A percentile compares a stretch with the other conserved stretches of the same genome.
phyloP scores from a whole-genome alignment of 108 stramenopile genomes.

The Thalassiosira profunda region DNA sequence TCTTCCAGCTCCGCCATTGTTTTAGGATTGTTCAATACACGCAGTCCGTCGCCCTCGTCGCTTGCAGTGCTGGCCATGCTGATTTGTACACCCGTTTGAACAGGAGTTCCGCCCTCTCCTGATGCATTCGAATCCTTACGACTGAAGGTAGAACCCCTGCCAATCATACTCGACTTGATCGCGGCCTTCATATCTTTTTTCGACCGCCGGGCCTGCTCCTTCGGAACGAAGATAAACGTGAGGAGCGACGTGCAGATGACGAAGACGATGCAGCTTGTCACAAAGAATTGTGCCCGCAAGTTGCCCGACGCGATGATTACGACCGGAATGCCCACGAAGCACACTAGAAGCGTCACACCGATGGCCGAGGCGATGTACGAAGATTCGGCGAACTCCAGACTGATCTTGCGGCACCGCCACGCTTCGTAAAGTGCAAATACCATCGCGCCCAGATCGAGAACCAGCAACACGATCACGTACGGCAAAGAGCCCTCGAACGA shows the following conservation, averaged over 20 bases:
- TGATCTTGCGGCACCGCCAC: constrained; percentile 42
- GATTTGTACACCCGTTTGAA: neutral
- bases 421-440: constrained; percentile 42
- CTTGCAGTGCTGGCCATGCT: no score
- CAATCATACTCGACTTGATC: no score
- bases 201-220: neutral
- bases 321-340: constrained; percentile 20
- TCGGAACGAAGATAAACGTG: constrained; percentile 6
- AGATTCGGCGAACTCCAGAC: constrained; percentile 32
- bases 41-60: neutral
- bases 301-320: constrained; percentile 10
- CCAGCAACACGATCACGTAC: constrained; percentile 30
- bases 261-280: neutral
- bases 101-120: neutral
- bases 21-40: neutral
- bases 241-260: constrained; percentile 2
- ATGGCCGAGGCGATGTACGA: constrained; percentile 25
- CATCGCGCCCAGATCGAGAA: constrained; percentile 40
- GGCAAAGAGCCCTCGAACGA: constrained; percentile 18
- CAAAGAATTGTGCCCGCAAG: constrained; percentile 9
- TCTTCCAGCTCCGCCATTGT: neutral
- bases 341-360: constrained; percentile 14
- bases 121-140: neutral
- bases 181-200: neutral
- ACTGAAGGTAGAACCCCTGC: no score